Base-by-base conservation (phyloP, 805 yeast genomes). In the Cyberlindnera maclurae region DNA sequence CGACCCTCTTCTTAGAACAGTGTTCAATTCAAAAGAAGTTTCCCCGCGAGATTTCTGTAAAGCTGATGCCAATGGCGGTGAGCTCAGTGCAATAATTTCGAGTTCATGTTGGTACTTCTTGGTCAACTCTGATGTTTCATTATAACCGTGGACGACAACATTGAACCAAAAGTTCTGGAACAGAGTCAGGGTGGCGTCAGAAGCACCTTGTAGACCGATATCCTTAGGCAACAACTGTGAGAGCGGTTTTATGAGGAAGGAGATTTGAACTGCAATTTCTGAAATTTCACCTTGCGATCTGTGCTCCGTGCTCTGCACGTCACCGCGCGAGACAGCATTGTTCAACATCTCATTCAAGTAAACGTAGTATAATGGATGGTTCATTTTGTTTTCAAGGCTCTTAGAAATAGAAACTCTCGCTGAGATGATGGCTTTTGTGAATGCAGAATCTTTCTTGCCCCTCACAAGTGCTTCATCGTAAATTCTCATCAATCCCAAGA, bases 141-240 rank as follows among this genome's bases (percentile, higher is more conserved):
- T 72, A 56, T 79, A 87, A 0, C 98, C 98, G 59, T 93, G 96
- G 20, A 89, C 83, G 4, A 81, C 90, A 70, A 93, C 68, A 54
- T 90, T 93, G 59, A 86, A 87, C 99, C 99, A 93, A 32, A 87
- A 77, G 59, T 93, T 83, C 54, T 94, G 73, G 66, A 90, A 86
- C 42, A 79, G 64, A 33, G 72, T 69, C 34, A 77, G 64, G 2
- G 64, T 64, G 29, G 75, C 73, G 45, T 80, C 75, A 8, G 56
- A 50, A 13, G 63, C 61, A n/a, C 57, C 46, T 11, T 52, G 58
- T 16, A 65, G 51, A 0, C 82, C 77, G 5, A 55, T 48, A 22
- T 70, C 68, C 28, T 65, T 62, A 4, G 96, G 96, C 39, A 89
- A 62, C 29, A 89, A 60, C 17, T 67, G 68, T 0, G 97, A 93